These are phyloP conservation scores for Sungouiella thailandica DNA, from an alignment of 805 yeast species.

Conservation along the genomic window DNA sequence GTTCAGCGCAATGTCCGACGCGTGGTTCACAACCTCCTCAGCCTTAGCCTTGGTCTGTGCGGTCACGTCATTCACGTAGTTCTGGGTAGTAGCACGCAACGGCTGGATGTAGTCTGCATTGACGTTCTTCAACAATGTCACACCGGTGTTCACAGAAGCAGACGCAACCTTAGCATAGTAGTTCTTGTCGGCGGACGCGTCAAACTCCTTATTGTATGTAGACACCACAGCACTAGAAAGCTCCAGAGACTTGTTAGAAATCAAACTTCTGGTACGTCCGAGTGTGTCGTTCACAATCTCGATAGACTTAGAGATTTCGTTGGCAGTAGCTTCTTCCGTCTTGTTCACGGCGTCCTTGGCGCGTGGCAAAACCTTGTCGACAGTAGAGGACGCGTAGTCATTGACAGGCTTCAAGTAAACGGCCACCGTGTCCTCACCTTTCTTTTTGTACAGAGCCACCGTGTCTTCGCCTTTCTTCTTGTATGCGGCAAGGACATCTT, in stretches of 20 bases:
- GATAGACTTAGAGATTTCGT: conserved; percentile 18
- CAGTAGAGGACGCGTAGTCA: conserved; percentile 21
- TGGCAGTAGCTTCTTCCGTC: conserved; percentile 12
- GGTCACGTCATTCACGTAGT: conserved; percentile 32
- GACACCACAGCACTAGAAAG: conserved; percentile 25
- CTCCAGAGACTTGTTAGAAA: conserved; percentile 24
- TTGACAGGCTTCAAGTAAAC: conserved; percentile 22
- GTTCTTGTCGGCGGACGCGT: conserved; percentile 20
- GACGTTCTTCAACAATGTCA: conserved; percentile 26
- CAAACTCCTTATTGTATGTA: conserved; percentile 33
- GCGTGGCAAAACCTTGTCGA: conserved; percentile 25
- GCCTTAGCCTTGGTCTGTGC: conserved; percentile 31
- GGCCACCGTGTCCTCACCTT: conserved; percentile 12
- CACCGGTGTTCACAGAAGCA: conserved; percentile 33
- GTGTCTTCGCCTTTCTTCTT: conserved; percentile 7
- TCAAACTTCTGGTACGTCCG: conserved; percentile 19
- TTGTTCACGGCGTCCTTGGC: conserved; percentile 11
- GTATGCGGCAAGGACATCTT: conserved; percentile 3
- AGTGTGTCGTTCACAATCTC: conserved; percentile 19
- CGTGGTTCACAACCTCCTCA: conserved; percentile 13
- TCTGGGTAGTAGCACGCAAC: conserved; percentile 34
- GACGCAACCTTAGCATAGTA: conserved; percentile 28
- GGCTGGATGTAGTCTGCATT: conserved; percentile 36
- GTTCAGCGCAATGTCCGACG: conserved; percentile 6
- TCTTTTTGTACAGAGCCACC: conserved; percentile 6